Evolutionary conservation across 169 alveolate genomes (phyloP).

Genomic region (Plasmodium relictum): DNA sequence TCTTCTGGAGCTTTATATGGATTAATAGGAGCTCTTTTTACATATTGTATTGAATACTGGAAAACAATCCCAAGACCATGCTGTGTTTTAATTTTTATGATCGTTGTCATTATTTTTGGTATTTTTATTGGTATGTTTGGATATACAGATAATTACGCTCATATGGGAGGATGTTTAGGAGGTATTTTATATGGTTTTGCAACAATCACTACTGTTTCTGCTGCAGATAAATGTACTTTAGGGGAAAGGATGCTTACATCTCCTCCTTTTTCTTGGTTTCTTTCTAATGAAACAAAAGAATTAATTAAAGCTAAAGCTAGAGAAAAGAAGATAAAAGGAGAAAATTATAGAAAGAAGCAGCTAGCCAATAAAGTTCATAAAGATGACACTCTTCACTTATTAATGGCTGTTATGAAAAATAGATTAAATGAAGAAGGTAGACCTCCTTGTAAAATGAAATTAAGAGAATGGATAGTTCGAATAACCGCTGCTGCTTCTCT

Average conservation of each 20-base stretch:
- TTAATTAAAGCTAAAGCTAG: conserved; percentile 66
- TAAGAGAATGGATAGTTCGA: conserved; percentile 83
- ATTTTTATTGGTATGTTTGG: conserved; percentile 85
- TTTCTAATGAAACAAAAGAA: conserved; percentile 75
- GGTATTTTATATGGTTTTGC: conserved; percentile 88
- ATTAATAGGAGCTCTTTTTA: conserved; percentile 90
- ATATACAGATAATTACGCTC: conserved; percentile 90
- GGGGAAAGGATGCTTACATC: conserved; percentile 79
- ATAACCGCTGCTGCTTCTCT: conserved; percentile 66
- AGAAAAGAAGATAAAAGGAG: conserved; percentile 77
- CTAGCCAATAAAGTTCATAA: conserved; percentile 72
- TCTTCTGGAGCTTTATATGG: conserved; percentile 93
- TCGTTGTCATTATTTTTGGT: conserved; percentile 84
- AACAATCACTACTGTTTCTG: conserved; percentile 87
- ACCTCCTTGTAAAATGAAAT: conserved; percentile 82
- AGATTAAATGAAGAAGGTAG: conserved; percentile 79
- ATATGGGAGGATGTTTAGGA: conserved; percentile 88
- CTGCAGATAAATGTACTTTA: conserved; percentile 82
- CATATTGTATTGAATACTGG: conserved; percentile 90
- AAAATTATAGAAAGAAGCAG: conserved; percentile 69
- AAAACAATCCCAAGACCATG: conserved; percentile 89
- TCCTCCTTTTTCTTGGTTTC: conserved; percentile 79
- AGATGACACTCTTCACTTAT: conserved; percentile 54
- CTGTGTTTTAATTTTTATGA: conserved; percentile 82
- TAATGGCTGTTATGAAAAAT: conserved; percentile 76